Base-by-base conservation (phyloP, 1,139 yeast genomes). In the Pneumocystis murina region DNA sequence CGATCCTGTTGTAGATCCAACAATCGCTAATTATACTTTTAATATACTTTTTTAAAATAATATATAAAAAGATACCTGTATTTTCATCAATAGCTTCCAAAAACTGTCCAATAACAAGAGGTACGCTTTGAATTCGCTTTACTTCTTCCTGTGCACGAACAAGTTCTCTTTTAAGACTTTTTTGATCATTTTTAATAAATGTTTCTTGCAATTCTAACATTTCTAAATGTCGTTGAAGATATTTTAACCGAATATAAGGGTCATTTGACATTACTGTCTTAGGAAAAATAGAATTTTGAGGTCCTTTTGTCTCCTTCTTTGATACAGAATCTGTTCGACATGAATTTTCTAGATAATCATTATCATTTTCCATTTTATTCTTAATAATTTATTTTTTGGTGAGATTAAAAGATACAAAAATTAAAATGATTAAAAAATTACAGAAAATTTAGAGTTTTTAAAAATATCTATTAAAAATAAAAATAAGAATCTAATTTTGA, bases 111-210 rank as follows among this genome's bases (percentile, higher is more conserved):
- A 94, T 94, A 40, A 94, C 98, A 68, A 94, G 80, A 20, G 99
- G 99, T 62, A 94, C 99, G 2, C 96, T 87, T 73, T 92, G 96
- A 74, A 94, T 94, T 71, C 97, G 83, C 75, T 92, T 92, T 62
- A 92, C 98, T 75, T 94, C 99, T 75, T 94, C 98, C 75, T 94
- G 98, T 1, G 98, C 98, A 70, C 97, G 84, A 60, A 91, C 85
- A 65, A 94, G 81, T 77, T 94, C 99, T 69, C 97, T 81, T 73
- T 89, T 91, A 73, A 94, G 80, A 75, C 91, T 96, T 72, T 97
- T 94, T 73, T 91, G 97, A 75, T 94, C 99, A 74, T 92, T 98
- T 74, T 92, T 92, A 73, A 94, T 90, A 74, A 91, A 94, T 67
- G 91, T 97, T 75, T 92, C 98, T 76, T 92, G 98, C 57, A 65